Conservation (phyloP, 306 rosid genomes). For the Sechiopsis laciniata region DNA sequence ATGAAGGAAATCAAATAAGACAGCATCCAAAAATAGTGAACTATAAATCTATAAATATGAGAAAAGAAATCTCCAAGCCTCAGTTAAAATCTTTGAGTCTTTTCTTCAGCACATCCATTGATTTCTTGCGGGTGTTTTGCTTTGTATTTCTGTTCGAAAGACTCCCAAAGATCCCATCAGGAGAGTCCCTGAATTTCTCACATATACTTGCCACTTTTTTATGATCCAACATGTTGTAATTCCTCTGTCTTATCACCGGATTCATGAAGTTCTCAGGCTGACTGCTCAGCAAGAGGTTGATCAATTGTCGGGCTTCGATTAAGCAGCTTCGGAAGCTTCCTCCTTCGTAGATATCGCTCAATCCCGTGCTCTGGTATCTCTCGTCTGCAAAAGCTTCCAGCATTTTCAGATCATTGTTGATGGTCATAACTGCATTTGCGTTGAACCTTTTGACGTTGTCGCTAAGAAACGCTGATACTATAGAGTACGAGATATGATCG, state of each 20-base stretch:
- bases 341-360: slow-evolving; percentile 54
- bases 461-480: slow-evolving; percentile 61
- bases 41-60: neutral
- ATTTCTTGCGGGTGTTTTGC: slow-evolving; percentile 78
- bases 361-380: slow-evolving; percentile 56
- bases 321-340: slow-evolving; percentile 51
- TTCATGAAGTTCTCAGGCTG: slow-evolving; percentile 98
- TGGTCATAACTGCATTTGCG: slow-evolving; percentile 47
- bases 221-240: slow-evolving; percentile 70
- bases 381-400: slow-evolving; percentile 75
- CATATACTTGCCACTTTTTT: slow-evolving; percentile 69
- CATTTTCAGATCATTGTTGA: slow-evolving; percentile 50
- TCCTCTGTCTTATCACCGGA: slow-evolving; percentile 84
- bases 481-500: slow-evolving; percentile 62
- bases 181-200: slow-evolving; percentile 77
- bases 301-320: slow-evolving; percentile 68
- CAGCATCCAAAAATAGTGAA: slow-evolving; percentile 2
- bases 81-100: slow-evolving; percentile 79
- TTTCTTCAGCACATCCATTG: slow-evolving; percentile 79
- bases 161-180: slow-evolving; percentile 82
- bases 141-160: slow-evolving; percentile 64
- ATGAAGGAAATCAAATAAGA: neutral
- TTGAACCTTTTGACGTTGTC: slow-evolving; percentile 79
- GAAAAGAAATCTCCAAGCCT: neutral
- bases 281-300: slow-evolving; percentile 74